Evolutionary conservation across 352 stramenopile species (phyloP).

Genomic region (Phytophthora kernoviae): DNA sequence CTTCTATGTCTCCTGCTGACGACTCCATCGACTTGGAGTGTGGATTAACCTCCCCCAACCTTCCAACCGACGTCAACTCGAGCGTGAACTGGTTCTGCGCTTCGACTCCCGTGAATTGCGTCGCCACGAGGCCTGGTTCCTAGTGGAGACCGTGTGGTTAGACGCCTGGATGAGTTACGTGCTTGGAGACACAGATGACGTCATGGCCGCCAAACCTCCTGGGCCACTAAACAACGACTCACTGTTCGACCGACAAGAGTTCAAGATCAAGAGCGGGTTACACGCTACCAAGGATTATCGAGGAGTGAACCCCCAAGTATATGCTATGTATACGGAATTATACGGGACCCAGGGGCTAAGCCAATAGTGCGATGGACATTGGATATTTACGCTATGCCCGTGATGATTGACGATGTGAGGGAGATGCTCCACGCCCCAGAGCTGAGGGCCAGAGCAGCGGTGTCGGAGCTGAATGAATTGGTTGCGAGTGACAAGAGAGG

Average conservation of each 20-base stretch:
- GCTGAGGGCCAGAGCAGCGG: slow-evolving; percentile 67
- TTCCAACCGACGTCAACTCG: slow-evolving; percentile 26
- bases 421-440: slow-evolving; percentile 74
- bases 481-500: slow-evolving; percentile 44
- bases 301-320: slow-evolving; percentile 80
- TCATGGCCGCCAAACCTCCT: slow-evolving; percentile 48
- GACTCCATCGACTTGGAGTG: slow-evolving; percentile 31
- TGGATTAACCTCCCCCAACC: slow-evolving; percentile 4
- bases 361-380: slow-evolving; percentile 77
- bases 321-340: slow-evolving; percentile 74
- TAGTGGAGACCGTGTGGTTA: slow-evolving; percentile 80
- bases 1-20: slow-evolving; percentile 5
- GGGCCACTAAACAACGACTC: slow-evolving; percentile 74
- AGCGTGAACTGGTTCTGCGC: slow-evolving; percentile 70
- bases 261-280: slow-evolving; percentile 62
- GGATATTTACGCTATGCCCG: slow-evolving; percentile 78
- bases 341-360: slow-evolving; percentile 73
- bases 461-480: slow-evolving; percentile 65
- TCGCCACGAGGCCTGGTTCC: slow-evolving; percentile 76
- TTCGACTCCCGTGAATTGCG: slow-evolving; percentile 72
- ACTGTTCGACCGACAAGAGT: slow-evolving; percentile 77
- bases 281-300: slow-evolving; percentile 75
- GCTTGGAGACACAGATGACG: slow-evolving; percentile 64
- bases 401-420: slow-evolving; percentile 76
- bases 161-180: slow-evolving; percentile 85